These are phyloP conservation scores for Flaveria trinervia DNA, from an alignment of 129 eudicot genomes.

Conservation along the genomic window DNA sequence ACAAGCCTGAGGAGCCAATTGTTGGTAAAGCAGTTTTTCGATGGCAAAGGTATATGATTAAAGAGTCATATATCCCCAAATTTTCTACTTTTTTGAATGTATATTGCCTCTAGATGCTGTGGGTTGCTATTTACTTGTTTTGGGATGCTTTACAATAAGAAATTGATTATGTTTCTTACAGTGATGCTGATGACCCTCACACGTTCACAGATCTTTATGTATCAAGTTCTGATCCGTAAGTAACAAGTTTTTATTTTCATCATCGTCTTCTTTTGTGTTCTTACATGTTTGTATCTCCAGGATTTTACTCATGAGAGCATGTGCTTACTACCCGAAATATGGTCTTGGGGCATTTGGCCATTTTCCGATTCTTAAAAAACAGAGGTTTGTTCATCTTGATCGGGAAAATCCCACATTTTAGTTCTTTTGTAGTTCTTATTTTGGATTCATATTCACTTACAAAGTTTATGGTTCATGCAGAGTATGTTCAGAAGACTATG, in stretches of 20 bases:
- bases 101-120: neutral
- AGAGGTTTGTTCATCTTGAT: constrained; percentile 45
- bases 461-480: constrained; percentile 39
- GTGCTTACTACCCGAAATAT: constrained; percentile 79
- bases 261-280: constrained; percentile 4
- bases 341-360: constrained; percentile 94
- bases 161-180: constrained; percentile 30
- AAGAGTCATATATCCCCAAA: neutral
- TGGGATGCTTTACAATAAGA: neutral
- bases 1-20: constrained; percentile 69
- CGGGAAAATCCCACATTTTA: constrained; percentile 8
- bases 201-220: constrained; percentile 87
- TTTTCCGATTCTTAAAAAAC: constrained; percentile 67
- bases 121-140: constrained; percentile 6
- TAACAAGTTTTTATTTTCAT: constrained; percentile 23
- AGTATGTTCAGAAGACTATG: constrained; percentile 60
- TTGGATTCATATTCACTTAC: constrained; percentile 18
- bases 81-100: constrained; percentile 3
- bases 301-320: constrained; percentile 74
- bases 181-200: constrained; percentile 86
- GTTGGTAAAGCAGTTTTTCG: constrained; percentile 86
- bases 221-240: constrained; percentile 86
- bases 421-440: neutral
- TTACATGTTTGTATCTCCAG: constrained; percentile 34
- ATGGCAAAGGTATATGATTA: constrained; percentile 55